Evolutionary conservation across 768 basidiomycete species (phyloP).

Genomic region (Exsudoporus frostii): DNA sequence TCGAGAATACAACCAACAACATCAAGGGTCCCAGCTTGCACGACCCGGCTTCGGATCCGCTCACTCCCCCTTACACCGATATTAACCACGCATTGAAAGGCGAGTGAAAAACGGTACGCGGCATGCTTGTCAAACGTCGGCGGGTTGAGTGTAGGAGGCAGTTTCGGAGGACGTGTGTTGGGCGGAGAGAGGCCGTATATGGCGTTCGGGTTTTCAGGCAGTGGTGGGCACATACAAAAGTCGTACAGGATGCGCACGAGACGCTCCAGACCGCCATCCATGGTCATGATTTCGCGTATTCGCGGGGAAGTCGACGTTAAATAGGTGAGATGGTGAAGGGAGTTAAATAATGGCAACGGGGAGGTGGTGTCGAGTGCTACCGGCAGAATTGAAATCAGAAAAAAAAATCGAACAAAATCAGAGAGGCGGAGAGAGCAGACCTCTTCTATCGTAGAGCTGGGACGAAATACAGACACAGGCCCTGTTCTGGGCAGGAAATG

Average conservation of each 20-base stretch:
- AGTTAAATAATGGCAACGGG: conserved; percentile 79
- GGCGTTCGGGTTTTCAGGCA: conserved; percentile 70
- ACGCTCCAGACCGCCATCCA: conserved; percentile 95
- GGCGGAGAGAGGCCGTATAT: conserved; percentile 79
- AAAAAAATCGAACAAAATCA: not conserved
- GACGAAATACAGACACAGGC: conserved; percentile 93
- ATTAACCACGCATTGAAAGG: conserved; percentile 96
- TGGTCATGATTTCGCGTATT: conserved; percentile 97
- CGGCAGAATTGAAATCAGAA: conserved; percentile 3
- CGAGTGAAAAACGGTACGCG: conserved; percentile 85
- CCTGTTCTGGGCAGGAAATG: conserved; percentile 91
- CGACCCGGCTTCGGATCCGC: conserved; percentile 84
- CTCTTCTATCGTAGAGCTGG: conserved; percentile 91
- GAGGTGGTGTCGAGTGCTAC: conserved; percentile 54
- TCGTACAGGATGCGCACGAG: conserved; percentile 90
- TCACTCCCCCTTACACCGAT: conserved; percentile 96
- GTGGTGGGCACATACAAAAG: conserved; percentile 79
- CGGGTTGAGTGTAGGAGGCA: conserved; percentile 62
- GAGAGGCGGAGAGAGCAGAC: conserved; percentile 43
- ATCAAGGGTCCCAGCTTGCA: conserved; percentile 90
- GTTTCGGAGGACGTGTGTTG: conserved; percentile 51
- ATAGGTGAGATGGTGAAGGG: conserved; percentile 92
- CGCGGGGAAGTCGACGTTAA: conserved; percentile 96
- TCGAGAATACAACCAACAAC: conserved; percentile 93
- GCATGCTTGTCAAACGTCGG: conserved; percentile 75